phyloP scores from a whole-genome alignment of 1,139 yeast species.

The Geotrichum carabidarum region DNA sequence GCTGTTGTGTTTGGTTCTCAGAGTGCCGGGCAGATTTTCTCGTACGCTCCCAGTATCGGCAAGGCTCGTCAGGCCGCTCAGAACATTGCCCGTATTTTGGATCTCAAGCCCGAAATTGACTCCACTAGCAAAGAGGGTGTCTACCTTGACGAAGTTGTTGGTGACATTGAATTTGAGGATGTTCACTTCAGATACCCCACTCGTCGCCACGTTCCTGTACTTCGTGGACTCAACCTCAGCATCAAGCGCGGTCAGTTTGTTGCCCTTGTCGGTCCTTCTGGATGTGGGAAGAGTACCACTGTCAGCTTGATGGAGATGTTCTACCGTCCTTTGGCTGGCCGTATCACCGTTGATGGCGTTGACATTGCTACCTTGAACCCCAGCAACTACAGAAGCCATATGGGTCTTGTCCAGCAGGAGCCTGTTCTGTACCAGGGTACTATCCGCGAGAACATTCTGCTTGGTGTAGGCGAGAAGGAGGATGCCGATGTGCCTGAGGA shows the following conservation, averaged over 20 bases:
- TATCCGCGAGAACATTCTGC: slow-evolving; percentile 70
- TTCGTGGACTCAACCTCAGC: slow-evolving; percentile 58
- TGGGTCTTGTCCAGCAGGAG: slow-evolving; percentile 84
- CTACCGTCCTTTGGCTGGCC: slow-evolving; percentile 68
- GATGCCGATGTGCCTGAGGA: slow-evolving; percentile 42
- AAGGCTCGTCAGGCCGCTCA: slow-evolving; percentile 58
- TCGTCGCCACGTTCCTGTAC: slow-evolving; percentile 66
- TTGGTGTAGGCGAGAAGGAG: slow-evolving; percentile 47
- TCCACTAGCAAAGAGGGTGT: slow-evolving; percentile 50
- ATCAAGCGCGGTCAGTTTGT: slow-evolving; percentile 79
- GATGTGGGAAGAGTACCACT: slow-evolving; percentile 90
- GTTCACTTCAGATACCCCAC: slow-evolving; percentile 81
- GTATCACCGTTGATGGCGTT: slow-evolving; percentile 62
- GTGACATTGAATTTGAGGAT: slow-evolving; percentile 58
- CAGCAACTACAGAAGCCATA: slow-evolving; percentile 60
- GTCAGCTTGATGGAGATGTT: slow-evolving; percentile 76
- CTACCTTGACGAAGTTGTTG: slow-evolving; percentile 39
- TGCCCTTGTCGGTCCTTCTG: slow-evolving; percentile 93
- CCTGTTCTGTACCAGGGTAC: slow-evolving; percentile 85
- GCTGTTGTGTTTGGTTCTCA: slow-evolving; percentile 77
- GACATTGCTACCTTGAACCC: slow-evolving; percentile 67
- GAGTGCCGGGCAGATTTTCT: slow-evolving; percentile 76
- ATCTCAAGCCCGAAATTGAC: slow-evolving; percentile 58
- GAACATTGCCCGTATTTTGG: slow-evolving; percentile 68
- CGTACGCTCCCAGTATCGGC: slow-evolving; percentile 75